Base-by-base conservation (phyloP, 164 flowering plant genomes). In the Amborella trichopoda region DNA sequence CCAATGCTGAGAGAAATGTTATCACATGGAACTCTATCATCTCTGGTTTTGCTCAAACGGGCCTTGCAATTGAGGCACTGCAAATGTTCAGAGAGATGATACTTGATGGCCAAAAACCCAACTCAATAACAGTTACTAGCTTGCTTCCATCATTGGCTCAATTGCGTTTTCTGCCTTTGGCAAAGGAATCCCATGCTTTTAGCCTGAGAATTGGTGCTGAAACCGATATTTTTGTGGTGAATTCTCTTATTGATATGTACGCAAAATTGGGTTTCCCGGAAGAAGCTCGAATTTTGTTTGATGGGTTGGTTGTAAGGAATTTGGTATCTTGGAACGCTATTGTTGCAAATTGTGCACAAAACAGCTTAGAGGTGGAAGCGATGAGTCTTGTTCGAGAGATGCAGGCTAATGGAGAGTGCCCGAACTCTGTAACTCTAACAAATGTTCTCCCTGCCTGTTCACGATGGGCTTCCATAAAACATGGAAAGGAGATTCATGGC, bases 241-340 rank as follows among this genome's bases (percentile, higher is more conserved):
- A 55, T 30, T 40, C 59, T 2, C 26, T 55, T 11, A 48, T 55
- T n/a, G 59, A 55, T 40, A 47, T 55, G 52, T 55, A 55, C 40
- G 59, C 59, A 9, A 55, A 55, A 40, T 48, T 47, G 3, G 59
- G 53, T 9, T 19, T 40, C 40, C 13, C 20, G 34, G 48, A 25
- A 26, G 53, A 48, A 16, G 53, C 47, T 2, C 30, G 45, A 9
- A 24, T 20, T 40, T 22, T 55, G 16, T 55, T 55, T 21, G 14
- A 55, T 24, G 28, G 11, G 16, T 39, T 55, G 53, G 53, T 30
- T 21, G 23, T 17, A 44, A 68, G 49, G 66, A 81, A 72, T 55
- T 74, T 60, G 0, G 71, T 72, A 0, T 70, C 79, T 4, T 74
- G 79, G 79, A 74, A 70, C 26, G 60, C 75, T 0, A 59, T 70